Percentiles rank a stretch among this genome's conserved stretches.
phyloP scores from a whole-genome alignment of 176 grass and related monocot species.

The Juncus inflexus region DNA sequence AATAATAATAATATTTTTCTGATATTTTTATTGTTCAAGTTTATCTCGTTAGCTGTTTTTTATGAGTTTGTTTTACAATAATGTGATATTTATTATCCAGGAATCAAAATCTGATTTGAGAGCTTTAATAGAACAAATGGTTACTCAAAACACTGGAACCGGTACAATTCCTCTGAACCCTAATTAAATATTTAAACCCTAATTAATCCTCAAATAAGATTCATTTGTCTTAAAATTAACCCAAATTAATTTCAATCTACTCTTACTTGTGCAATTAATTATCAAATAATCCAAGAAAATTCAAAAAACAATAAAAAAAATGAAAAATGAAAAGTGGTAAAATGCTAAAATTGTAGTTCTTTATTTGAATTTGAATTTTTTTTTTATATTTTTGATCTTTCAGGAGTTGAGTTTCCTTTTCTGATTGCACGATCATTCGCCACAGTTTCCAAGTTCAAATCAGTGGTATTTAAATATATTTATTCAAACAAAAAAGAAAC shows the following conservation, averaged over 20 bases:
- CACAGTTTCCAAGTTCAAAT: constrained; percentile 63
- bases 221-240: too few relatives aligned
- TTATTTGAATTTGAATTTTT: constrained; percentile 14
- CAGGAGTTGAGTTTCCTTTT: constrained; percentile 80
- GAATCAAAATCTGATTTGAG: constrained; percentile 54
- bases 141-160: constrained; percentile 56
- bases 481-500: too few relatives aligned
- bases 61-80: constrained; percentile 16
- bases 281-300: too few relatives aligned
- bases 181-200: not conserved
- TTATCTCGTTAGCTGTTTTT: not conserved
- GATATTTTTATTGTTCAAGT: not conserved
- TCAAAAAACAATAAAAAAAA: too few relatives aligned
- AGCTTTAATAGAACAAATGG: constrained; percentile 79
- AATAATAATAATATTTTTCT: not conserved
- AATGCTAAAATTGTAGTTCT: not conserved
- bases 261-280: too few relatives aligned
- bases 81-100: constrained; percentile 34
- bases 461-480: constrained; percentile 43
- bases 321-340: too few relatives aligned
- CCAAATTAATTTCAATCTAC: too few relatives aligned
- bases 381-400: constrained; percentile 26
- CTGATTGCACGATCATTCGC: constrained; percentile 86
- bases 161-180: constrained; percentile 37
- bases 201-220: too few relatives aligned